phyloP scores from a whole-genome alignment of 257 asterid genomes.

The Schizonepeta tenuifolia region DNA sequence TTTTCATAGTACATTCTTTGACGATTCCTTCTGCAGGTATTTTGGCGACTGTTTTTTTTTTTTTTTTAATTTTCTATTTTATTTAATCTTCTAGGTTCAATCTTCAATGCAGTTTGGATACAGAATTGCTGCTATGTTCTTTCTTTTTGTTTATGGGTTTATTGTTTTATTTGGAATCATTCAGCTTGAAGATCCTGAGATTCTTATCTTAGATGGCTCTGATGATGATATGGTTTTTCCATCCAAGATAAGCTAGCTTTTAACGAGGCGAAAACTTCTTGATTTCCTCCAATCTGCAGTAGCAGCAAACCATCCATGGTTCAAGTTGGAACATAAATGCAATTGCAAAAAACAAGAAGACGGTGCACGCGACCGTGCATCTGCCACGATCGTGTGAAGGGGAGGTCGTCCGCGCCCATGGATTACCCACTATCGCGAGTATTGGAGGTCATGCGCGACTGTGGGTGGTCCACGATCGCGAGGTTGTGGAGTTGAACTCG shows the following conservation, averaged over 20 bases:
- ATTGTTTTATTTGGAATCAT: background rate
- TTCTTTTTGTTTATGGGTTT: background rate
- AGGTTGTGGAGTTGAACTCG: too few species aligned
- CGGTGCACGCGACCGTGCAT: too few species aligned
- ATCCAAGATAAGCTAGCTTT: slow-evolving; percentile 46
- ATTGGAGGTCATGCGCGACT: too few species aligned
- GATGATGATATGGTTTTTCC: slow-evolving; percentile 48
- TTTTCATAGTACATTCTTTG: background rate
- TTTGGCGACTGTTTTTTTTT: background rate
- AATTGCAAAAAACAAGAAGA: background rate
- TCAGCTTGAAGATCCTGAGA: slow-evolving; percentile 41
- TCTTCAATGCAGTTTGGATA: slow-evolving; percentile 22
- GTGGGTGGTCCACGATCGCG: too few species aligned
- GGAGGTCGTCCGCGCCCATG: too few species aligned
- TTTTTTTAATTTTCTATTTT: too few species aligned
- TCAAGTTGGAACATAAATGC: background rate
- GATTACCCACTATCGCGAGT: too few species aligned
- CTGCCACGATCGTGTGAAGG: too few species aligned
- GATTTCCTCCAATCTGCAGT: background rate
- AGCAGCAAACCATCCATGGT: background rate
- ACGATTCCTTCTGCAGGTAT: slow-evolving; percentile 35
- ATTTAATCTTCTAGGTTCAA: slow-evolving; percentile 9
- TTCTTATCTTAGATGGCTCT: slow-evolving; percentile 41
- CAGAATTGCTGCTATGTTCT: background rate
- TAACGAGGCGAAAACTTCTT: background rate